Conservation (phyloP, 495 filamentous ascomycete species). For the Aspergillus baeticus region DNA sequence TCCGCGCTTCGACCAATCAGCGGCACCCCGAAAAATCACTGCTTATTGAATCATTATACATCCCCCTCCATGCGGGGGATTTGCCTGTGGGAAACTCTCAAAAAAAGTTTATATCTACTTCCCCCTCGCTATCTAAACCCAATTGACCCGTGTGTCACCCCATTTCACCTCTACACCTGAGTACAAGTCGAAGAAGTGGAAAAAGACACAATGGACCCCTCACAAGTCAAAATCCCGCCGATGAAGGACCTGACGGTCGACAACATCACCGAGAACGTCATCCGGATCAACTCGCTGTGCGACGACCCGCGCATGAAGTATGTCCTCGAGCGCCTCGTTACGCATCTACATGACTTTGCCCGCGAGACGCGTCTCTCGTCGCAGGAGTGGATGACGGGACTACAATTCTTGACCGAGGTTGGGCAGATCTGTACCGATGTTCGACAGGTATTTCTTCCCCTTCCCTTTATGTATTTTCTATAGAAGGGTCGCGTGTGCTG, state of each 20-base stretch:
- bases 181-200: not conserved
- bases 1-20: not conserved
- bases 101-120: not conserved
- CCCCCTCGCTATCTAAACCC: not conserved
- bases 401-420: conserved; percentile 69
- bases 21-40: not conserved
- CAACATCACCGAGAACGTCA: conserved; percentile 79
- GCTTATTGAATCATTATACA: conserved; percentile 10
- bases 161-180: not conserved
- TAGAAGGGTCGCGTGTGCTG: not conserved
- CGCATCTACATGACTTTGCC: conserved; percentile 80
- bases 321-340: conserved; percentile 69
- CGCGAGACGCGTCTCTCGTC: conserved; percentile 77
- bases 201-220: conserved; percentile 46
- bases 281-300: conserved; percentile 71
- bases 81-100: not conserved
- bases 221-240: conserved; percentile 50
- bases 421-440: conserved; percentile 73
- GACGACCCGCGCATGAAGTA: conserved; percentile 66
- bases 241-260: conserved; percentile 76
- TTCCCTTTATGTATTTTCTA: not conserved
- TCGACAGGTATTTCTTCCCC: conserved; percentile 51
- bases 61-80: not conserved
- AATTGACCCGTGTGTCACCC: not conserved
- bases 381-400: conserved; percentile 74